Base-by-base conservation (phyloP, 2,329 filamentous ascomycete species). In the Beauveria varroae region DNA sequence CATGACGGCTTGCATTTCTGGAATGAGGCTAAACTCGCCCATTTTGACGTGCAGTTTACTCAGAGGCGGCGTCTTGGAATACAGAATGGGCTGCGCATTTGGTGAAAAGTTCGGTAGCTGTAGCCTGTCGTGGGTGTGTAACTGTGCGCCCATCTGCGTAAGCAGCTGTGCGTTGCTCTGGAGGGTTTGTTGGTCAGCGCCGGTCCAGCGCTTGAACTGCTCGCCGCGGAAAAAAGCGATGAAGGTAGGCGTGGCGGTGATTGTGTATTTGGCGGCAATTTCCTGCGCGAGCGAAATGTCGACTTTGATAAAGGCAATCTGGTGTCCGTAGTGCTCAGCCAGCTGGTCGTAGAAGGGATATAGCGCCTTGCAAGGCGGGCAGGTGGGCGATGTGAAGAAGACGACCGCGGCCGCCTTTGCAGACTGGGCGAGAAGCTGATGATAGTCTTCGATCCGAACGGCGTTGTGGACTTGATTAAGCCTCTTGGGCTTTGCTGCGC, bases 361-460 rank as follows among this genome's bases (percentile, higher is more conserved):
- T 2, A 93, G 81, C 18, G 85, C 75, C 72, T 89, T 93, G 81
- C 93, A 97, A 0, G 93, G 92, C 1, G 86, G 83, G 70, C 93
- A 97, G 2, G 88, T 95, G 2, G 89, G 84, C 3, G 91, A 96
- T 0, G 93, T 97, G 76, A 98, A 98, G 78, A 97, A 97, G 61
- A 97, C 81, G 43, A 93, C 84, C 0, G 90, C 90, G 63, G 88
- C 91, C 1, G 88, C 86, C 5, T 82, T 79, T 30, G 79, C 79
- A 0, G 89, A 88, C 30, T 87, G 82, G 5, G 75, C 73, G 5
- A 87, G 73, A 3, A 74, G 46, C 1, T 62, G 61, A 3, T 66
- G 64, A 3, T 75, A 70, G 5, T 76, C 70, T 3, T 69, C 52
- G 14, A 65, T 60, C 24, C 76, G 85, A 28, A 79, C 83, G 8